phyloP scores from a whole-genome alignment of 2,329 filamentous ascomycete species.

The Didymella glomerata region DNA sequence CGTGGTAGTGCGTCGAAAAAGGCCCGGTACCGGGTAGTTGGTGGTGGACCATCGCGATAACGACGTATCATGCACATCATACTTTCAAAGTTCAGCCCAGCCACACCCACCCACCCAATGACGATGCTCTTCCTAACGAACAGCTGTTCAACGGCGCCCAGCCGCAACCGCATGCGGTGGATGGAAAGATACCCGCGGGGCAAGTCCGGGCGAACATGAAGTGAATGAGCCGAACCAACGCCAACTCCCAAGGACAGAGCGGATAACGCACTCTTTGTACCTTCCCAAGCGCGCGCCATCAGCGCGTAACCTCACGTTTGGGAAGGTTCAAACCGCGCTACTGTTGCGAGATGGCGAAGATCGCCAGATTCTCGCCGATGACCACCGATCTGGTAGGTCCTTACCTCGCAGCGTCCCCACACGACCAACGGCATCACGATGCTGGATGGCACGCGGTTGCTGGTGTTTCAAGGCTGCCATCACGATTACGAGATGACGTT shows the following conservation, averaged over 20 bases:
- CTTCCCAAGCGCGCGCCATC: neutral
- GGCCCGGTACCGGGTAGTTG: conserved; percentile 9
- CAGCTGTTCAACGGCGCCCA: neutral
- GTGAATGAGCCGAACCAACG: neutral
- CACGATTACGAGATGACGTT: too few relatives aligned
- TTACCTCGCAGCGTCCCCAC: neutral
- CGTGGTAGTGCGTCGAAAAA: conserved; percentile 6
- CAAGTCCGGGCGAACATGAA: neutral
- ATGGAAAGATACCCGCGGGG: neutral
- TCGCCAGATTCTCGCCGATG: conserved; percentile 18
- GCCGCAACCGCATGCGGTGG: neutral
- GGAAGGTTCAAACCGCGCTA: neutral
- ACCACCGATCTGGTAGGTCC: conserved; percentile 11
- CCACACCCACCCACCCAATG: conserved; percentile 3
- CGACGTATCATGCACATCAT: conserved; percentile 12
- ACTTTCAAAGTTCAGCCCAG: neutral
- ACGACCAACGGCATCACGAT: neutral
- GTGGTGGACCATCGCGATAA: conserved; percentile 5
- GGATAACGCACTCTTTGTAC: neutral
- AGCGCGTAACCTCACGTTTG: too few relatives aligned
- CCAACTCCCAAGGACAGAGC: neutral
- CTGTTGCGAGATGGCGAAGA: neutral
- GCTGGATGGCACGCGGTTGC: too few relatives aligned
- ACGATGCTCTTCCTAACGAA: neutral
- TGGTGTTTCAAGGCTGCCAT: neutral